Conservation (phyloP, 2,329 filamentous ascomycete genomes). For the Pestalotiopsis sp. region DNA sequence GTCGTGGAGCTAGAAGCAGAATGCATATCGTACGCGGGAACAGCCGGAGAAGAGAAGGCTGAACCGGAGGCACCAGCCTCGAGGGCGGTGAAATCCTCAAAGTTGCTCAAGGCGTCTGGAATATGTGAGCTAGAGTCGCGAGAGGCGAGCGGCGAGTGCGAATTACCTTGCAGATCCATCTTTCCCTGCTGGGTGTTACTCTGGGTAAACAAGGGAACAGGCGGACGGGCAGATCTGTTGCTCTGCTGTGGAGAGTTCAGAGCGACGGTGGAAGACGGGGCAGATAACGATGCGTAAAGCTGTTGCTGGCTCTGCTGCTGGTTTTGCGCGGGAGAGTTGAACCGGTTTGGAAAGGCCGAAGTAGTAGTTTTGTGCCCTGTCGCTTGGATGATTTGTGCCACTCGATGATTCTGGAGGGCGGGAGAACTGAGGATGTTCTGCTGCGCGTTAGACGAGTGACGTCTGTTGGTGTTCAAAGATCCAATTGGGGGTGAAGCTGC, state of each 20-base stretch:
- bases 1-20: constrained; percentile 50
- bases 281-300: constrained; percentile 68
- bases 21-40: constrained; percentile 54
- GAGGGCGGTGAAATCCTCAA: constrained; percentile 62
- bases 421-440: constrained; percentile 38
- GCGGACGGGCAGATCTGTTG: constrained; percentile 58
- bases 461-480: constrained; percentile 38
- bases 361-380: constrained; percentile 56
- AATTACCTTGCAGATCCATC: constrained; percentile 62
- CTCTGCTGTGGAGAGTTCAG: constrained; percentile 53
- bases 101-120: constrained; percentile 56
- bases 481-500: constrained; percentile 42
- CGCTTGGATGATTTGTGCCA: constrained; percentile 61
- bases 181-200: constrained; percentile 48
- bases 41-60: constrained; percentile 56
- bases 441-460: constrained; percentile 44
- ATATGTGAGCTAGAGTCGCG: constrained; percentile 33
- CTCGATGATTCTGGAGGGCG: constrained; percentile 59
- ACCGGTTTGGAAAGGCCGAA: constrained; percentile 59
- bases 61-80: constrained; percentile 52
- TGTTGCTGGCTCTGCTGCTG: constrained; percentile 39
- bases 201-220: constrained; percentile 73
- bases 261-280: constrained; percentile 61
- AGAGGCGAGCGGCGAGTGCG: not conserved
- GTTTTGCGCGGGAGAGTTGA: constrained; percentile 54